Evolutionary conservation across 2,329 filamentous ascomycete species (phyloP).

Genomic region (Tolypocladium inflatum): DNA sequence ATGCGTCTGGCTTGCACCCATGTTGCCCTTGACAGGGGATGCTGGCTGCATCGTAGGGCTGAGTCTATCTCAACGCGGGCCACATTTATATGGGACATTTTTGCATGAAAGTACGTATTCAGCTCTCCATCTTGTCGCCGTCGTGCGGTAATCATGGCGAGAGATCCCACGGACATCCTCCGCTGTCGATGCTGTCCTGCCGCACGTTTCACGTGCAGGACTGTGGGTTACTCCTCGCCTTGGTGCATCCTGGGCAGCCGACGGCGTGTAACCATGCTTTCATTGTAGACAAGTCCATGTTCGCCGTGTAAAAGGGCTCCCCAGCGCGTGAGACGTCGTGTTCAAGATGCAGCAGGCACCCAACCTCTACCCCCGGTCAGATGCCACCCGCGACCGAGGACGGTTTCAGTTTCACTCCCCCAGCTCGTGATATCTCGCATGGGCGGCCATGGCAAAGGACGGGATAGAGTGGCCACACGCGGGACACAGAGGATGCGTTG

Average conservation of each 20-base stretch:
- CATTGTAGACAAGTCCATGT: background rate
- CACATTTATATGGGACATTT: background rate
- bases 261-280: background rate
- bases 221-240: background rate
- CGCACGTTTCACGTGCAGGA: background rate
- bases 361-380: background rate
- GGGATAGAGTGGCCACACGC: conserved; percentile 46
- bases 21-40: background rate
- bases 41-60: background rate
- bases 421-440: conserved; percentile 29
- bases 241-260: background rate
- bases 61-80: background rate
- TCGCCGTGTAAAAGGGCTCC: background rate
- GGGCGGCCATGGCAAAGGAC: conserved; percentile 47
- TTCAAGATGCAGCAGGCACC: background rate
- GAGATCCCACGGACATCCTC: background rate
- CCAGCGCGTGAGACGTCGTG: no score
- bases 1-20: no score
- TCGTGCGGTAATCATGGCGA: background rate
- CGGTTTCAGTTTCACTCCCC: conserved; percentile 7
- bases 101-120: no score
- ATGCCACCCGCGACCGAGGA: background rate
- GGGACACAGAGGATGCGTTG: conserved; percentile 26
- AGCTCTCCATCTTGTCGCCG: background rate
- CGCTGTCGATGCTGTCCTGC: background rate